Evolutionary conservation across 2,329 filamentous ascomycete genomes (phyloP).

Genomic region (Venturia pyrina): DNA sequence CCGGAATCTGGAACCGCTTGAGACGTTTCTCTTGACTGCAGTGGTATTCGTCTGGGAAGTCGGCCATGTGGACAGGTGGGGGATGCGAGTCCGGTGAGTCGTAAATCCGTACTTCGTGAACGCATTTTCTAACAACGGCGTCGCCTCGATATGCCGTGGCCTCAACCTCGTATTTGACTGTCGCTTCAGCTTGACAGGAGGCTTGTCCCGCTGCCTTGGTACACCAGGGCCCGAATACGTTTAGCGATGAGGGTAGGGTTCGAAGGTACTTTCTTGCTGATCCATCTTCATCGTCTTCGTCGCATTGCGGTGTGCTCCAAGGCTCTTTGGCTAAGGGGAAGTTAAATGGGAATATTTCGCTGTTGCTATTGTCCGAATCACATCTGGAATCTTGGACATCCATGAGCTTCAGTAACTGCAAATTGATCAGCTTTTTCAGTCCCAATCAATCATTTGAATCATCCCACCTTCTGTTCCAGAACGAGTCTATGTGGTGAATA

Average conservation of each 20-base stretch:
- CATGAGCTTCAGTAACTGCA: constrained; percentile 8
- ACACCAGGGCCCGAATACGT: constrained; percentile 10
- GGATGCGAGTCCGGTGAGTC: constrained; percentile 9
- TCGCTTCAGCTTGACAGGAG: constrained; percentile 3
- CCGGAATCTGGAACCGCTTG: neutral
- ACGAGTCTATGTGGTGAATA: constrained; percentile 8
- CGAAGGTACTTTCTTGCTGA: neutral
- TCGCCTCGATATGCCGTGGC: constrained; percentile 8
- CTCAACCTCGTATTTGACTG: constrained; percentile 11
- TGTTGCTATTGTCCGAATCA: neutral
- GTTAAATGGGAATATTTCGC: constrained; percentile 7
- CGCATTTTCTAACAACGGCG: neutral
- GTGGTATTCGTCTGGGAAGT: constrained; percentile 11
- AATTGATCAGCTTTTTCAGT: neutral
- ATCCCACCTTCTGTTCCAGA: neutral
- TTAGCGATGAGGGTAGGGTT: constrained; percentile 3
- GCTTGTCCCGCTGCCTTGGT: constrained; percentile 5
- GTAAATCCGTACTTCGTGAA: constrained; percentile 4
- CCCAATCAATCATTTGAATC: neutral
- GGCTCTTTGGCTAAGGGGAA: constrained; percentile 5
- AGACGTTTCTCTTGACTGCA: constrained; percentile 10
- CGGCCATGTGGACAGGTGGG: constrained; percentile 8
- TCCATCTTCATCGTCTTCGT: neutral
- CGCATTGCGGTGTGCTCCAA: neutral
- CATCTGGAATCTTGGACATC: constrained; percentile 9